Conservation (phyloP, 306 rosid species). For the Vigna unguiculata region DNA sequence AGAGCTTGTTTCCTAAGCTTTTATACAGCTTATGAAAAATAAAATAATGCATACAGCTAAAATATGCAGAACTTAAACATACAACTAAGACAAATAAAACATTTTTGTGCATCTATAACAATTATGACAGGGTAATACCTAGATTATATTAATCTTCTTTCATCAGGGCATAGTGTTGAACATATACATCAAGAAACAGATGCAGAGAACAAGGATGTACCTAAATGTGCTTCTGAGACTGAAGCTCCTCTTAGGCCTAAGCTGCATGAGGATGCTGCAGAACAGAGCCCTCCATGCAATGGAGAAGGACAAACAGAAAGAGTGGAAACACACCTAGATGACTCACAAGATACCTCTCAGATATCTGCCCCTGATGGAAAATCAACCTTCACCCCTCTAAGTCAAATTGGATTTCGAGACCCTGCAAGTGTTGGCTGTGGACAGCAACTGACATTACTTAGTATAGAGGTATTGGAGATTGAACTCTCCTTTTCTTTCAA, state of each 20-base stretch:
- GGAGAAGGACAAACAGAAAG: constrained; percentile 50
- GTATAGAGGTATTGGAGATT: constrained; percentile 72
- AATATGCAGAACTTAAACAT: constrained; percentile 20
- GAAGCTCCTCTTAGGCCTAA: constrained; percentile 48
- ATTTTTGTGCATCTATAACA: constrained; percentile 6
- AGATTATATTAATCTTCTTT: constrained; percentile 41
- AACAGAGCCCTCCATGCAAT: constrained; percentile 44
- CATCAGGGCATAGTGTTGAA: constrained; percentile 37
- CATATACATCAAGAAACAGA: constrained; percentile 45
- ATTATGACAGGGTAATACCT: constrained; percentile 42
- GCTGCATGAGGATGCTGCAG: constrained; percentile 50
- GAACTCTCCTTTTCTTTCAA: constrained; percentile 15
- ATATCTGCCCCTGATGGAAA: constrained; percentile 81
- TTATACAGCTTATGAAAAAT: constrained; percentile 1
- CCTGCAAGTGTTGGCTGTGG: constrained; percentile 88
- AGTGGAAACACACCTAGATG: constrained; percentile 49
- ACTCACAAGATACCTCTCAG: constrained; percentile 71
- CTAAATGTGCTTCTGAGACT: constrained; percentile 32
- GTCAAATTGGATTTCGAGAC: constrained; percentile 90
- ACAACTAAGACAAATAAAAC: constrained; percentile 1
- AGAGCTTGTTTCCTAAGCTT: constrained; percentile 16
- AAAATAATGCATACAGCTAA: constrained; percentile 15
- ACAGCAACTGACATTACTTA: constrained; percentile 83
- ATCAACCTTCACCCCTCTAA: constrained; percentile 75
- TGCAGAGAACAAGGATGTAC: constrained; percentile 45